phyloP scores from a whole-genome alignment of 2,329 filamentous ascomycete genomes.

The Pseudophaeomoniella oleicola region DNA sequence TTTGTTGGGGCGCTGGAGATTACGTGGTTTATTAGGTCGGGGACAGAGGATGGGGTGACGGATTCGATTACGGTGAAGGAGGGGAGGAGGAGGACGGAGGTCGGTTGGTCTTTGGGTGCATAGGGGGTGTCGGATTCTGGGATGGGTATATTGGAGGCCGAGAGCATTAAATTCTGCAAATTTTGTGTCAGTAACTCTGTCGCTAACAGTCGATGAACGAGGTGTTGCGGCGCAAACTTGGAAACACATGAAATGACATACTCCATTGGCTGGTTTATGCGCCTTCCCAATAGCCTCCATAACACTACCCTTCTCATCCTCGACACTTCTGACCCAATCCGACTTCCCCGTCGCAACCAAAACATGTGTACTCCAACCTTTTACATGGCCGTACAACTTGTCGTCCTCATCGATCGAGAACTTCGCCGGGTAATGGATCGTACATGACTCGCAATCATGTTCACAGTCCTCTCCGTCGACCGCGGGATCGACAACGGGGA shows the following conservation, averaged over 20 bases:
- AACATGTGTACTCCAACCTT: constrained; percentile 78
- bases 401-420: constrained; percentile 62
- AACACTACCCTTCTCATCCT: constrained; percentile 71
- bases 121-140: constrained; percentile 47
- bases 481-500: constrained; percentile 57
- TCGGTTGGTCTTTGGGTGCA: constrained; percentile 47
- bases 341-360: constrained; percentile 90
- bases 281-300: constrained; percentile 56
- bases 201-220: too few relatives aligned
- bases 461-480: constrained; percentile 80
- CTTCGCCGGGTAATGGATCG: constrained; percentile 61
- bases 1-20: constrained; percentile 60
- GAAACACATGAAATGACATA: too few relatives aligned
- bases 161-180: constrained; percentile 69
- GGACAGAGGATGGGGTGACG: constrained; percentile 61
- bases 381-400: constrained; percentile 68
- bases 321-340: constrained; percentile 84
- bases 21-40: constrained; percentile 59
- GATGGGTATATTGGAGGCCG: constrained; percentile 78
- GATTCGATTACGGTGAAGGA: constrained; percentile 72
- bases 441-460: constrained; percentile 73
- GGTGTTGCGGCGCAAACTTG: too few relatives aligned
- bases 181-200: too few relatives aligned
- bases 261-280: not conserved
- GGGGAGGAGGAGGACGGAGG: constrained; percentile 69